A percentile compares a stretch with the other conserved stretches of the same genome.
Conservation (phyloP, 169 alveolate species). For the Cyclospora cayetanensis region DNA sequence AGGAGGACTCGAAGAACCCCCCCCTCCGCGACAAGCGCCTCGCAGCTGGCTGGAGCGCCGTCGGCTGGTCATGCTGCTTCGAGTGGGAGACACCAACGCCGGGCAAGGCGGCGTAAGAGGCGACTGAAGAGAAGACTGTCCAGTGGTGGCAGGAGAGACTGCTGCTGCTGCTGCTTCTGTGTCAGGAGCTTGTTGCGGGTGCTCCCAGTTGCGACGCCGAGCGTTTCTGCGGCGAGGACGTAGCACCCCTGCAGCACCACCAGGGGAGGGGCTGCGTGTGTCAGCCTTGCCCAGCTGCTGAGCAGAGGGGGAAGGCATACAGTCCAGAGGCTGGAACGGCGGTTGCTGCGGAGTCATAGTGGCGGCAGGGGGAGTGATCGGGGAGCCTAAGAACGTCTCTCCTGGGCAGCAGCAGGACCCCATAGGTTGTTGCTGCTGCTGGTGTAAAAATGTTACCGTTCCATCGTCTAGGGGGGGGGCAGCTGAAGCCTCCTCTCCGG, state of each 20-base stretch:
- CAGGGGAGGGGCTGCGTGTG: neutral
- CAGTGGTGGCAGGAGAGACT: neutral
- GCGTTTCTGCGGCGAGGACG: conserved; percentile 3
- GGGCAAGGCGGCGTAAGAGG: neutral
- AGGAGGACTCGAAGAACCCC: no score
- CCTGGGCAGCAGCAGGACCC: neutral
- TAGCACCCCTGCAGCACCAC: neutral
- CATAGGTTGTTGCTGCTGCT: neutral
- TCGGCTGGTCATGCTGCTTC: neutral
- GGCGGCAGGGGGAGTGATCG: no score
- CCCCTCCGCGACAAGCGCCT: no score
- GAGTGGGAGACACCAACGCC: neutral
- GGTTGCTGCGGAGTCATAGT: neutral
- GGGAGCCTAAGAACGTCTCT: neutral
- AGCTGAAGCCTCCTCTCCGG: neutral
- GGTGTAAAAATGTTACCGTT: neutral
- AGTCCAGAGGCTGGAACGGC: neutral
- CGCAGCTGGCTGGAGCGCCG: no score
- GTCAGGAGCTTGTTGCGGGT: neutral
- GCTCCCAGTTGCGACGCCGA: neutral
- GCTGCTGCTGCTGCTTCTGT: neutral
- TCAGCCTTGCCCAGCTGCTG: neutral
- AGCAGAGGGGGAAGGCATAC: neutral
- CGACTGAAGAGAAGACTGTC: neutral
- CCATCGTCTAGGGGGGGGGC: neutral